Conservation (phyloP, 495 filamentous ascomycete species). For the Lasiosphaeris hirsuta region DNA sequence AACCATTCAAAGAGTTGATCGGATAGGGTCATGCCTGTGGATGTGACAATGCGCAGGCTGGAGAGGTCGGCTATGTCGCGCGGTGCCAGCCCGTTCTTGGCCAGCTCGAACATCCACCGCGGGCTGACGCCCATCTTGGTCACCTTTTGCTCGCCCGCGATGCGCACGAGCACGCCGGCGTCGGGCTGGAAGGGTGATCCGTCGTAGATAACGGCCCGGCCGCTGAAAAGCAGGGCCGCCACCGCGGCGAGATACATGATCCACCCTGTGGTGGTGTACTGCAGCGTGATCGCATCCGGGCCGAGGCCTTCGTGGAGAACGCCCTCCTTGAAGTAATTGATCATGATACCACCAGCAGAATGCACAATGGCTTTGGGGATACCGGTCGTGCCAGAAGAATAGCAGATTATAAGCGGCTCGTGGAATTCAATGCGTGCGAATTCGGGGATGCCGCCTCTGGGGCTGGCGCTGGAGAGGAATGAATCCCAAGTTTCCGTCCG, state of each 20-base stretch:
- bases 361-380: constrained; percentile 76
- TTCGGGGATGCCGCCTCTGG: constrained; percentile 34
- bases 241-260: constrained; percentile 74
- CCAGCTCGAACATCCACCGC: constrained; percentile 67
- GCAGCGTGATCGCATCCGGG: constrained; percentile 46
- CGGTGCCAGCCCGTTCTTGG: constrained; percentile 56
- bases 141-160: constrained; percentile 58
- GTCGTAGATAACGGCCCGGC: constrained; percentile 65
- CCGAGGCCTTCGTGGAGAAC: constrained; percentile 55
- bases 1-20: constrained; percentile 76
- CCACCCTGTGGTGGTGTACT: constrained; percentile 72
- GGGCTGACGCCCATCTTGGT: constrained; percentile 67
- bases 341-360: constrained; percentile 57
- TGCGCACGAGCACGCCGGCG: constrained; percentile 52
- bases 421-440: constrained; percentile 62
- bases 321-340: constrained; percentile 60
- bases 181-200: constrained; percentile 72
- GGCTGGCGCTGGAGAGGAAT: constrained; percentile 48
- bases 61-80: constrained; percentile 59
- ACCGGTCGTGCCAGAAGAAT: constrained; percentile 70
- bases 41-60: constrained; percentile 54
- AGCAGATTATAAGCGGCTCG: constrained; percentile 70
- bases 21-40: constrained; percentile 76
- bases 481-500: constrained; percentile 47
- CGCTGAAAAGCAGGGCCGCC: constrained; percentile 51